These are phyloP conservation scores for Phaeoacremonium minimum DNA, from an alignment of 2,329 filamentous ascomycete species.

Conservation along the genomic window DNA sequence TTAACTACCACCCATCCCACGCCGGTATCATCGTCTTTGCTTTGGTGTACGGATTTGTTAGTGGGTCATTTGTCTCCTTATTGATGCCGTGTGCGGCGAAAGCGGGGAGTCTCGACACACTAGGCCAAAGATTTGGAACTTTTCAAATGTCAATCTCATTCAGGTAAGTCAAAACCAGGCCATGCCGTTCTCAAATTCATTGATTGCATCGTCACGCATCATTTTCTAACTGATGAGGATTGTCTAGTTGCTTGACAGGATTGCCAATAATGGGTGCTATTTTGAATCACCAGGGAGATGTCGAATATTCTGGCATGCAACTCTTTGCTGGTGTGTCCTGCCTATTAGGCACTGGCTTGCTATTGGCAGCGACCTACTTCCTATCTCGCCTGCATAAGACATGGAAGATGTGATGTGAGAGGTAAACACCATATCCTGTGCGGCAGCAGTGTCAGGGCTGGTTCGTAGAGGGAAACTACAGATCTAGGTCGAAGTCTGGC, in stretches of 20 bases:
- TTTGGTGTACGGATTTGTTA: constrained; percentile 20
- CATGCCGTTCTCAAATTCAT: too few relatives aligned
- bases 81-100: constrained; percentile 24
- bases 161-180: too few relatives aligned
- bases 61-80: constrained; percentile 19
- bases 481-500: too few relatives aligned
- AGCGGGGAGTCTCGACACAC: constrained; percentile 19
- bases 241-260: constrained; percentile 15
- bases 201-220: constrained; percentile 1
- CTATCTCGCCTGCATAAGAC: too few relatives aligned
- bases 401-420: too few relatives aligned
- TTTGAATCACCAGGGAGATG: constrained; percentile 11
- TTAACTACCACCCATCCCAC: constrained; percentile 18
- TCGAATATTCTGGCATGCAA: constrained; percentile 18
- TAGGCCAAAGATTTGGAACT: constrained; percentile 27
- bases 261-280: constrained; percentile 22
- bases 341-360: too few relatives aligned
- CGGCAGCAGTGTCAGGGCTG: too few relatives aligned
- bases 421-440: too few relatives aligned
- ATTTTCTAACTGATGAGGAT: not conserved
- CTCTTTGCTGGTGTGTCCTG: constrained; percentile 14
- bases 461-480: too few relatives aligned
- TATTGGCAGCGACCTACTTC: too few relatives aligned
- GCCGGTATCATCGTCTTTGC: constrained; percentile 21
- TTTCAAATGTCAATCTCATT: constrained; percentile 3